These are phyloP conservation scores for Pouteria campechiana DNA, from an alignment of 179 eudicot genomes.

Conservation along the genomic window DNA sequence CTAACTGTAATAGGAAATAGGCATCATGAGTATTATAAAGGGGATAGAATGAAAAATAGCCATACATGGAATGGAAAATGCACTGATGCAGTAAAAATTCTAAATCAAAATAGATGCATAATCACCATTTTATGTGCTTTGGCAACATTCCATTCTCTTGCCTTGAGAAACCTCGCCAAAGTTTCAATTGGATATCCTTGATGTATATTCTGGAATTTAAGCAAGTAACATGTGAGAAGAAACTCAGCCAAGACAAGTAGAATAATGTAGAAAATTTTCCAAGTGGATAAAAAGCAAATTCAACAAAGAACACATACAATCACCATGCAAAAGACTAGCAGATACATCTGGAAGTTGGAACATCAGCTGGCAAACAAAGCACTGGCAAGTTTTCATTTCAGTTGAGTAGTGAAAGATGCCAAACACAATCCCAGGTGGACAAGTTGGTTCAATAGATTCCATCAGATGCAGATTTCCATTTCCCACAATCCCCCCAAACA, in stretches of 20 bases:
- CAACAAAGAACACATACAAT: neutral
- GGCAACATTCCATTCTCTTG: constrained; percentile 76
- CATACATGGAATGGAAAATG: too few species aligned
- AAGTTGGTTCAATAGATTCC: too few species aligned
- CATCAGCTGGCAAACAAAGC: too few species aligned
- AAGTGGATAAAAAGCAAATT: neutral
- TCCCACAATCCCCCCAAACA: too few species aligned
- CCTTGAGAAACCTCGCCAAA: constrained; percentile 57
- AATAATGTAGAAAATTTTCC: neutral
- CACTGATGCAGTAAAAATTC: neutral
- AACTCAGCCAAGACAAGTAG: neutral
- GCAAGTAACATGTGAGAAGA: neutral
- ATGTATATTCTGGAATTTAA: constrained; percentile 61
- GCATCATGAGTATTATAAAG: neutral
- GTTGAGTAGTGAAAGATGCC: neutral
- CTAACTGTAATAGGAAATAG: constrained; percentile 40
- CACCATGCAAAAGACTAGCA: too few species aligned
- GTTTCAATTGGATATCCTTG: constrained; percentile 68
- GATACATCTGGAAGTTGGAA: too few species aligned
- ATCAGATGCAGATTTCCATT: too few species aligned
- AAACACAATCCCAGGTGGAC: too few species aligned
- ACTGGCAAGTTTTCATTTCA: neutral
- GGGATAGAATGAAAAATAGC: too few species aligned
- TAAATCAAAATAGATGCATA: constrained; percentile 6
- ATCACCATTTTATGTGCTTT: constrained; percentile 83